Percentiles rank a stretch among this genome's conserved stretches.
Evolutionary conservation across 2,329 filamentous ascomycete species (phyloP).

Genomic region (Phialophora tarda): DNA sequence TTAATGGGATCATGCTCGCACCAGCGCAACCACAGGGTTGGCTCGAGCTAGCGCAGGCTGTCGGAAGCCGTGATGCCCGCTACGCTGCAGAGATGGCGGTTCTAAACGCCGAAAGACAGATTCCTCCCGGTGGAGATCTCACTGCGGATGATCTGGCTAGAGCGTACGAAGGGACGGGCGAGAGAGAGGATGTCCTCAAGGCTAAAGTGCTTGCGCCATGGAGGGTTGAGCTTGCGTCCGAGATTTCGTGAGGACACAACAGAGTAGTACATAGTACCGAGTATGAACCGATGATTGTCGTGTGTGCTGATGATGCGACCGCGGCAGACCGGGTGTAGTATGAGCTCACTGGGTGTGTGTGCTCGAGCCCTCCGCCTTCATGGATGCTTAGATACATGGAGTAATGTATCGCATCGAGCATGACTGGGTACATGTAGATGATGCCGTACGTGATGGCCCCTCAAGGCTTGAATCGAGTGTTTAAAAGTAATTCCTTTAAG

Average conservation of each 20-base stretch:
- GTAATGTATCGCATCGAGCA: background rate
- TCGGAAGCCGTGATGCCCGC: slow-evolving; percentile 52
- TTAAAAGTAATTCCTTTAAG: no score
- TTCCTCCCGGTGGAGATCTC: slow-evolving; percentile 73
- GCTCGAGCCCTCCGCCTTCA: background rate
- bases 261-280: background rate
- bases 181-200: slow-evolving; percentile 73
- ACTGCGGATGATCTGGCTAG: slow-evolving; percentile 71
- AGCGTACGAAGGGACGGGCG: slow-evolving; percentile 76
- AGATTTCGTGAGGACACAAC: slow-evolving; percentile 3
- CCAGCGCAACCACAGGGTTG: slow-evolving; percentile 82
- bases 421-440: background rate
- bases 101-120: slow-evolving; percentile 73
- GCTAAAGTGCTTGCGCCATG: slow-evolving; percentile 84
- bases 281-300: background rate
- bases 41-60: slow-evolving; percentile 71
- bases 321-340: background rate
- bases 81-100: slow-evolving; percentile 77
- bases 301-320: background rate
- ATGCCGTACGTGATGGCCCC: background rate
- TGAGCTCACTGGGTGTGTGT: background rate
- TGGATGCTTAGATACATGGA: background rate
- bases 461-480: background rate
- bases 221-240: slow-evolving; percentile 49
- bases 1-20: slow-evolving; percentile 78